Evolutionary conservation across 2,329 filamentous ascomycete species (phyloP), one percentile per base, ranked within the genome.

Genomic region (Arthrobotrys conoides): DNA sequence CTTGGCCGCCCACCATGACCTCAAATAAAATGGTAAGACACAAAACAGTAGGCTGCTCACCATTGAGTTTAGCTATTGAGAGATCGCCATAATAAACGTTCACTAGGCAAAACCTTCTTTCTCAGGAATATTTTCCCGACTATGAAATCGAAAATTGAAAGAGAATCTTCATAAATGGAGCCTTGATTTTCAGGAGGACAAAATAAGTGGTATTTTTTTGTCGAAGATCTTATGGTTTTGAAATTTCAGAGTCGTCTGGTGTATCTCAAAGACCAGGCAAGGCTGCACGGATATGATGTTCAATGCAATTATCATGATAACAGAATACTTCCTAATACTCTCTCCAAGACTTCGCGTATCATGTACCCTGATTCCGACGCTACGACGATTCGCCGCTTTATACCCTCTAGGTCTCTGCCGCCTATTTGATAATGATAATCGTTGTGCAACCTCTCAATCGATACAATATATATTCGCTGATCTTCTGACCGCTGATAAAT

Each of bases 81-180:
- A 63, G 71, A 75, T 75, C 64, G 64, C 67, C 71, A 69, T 69
- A 69, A 55, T 30, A 41, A 61, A 49, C 65, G 66, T 51, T 68
- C 12, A 66, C 27, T 38, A 64, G 64, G 48, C 48, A 67, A 30
- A 53, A 41, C 51, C 66, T 59, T 51, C 36, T 65, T 49, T 41
- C 70, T 16, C 1, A 14, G 61, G 22, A 65, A 18, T 55, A 55
- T 24, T 36, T 20, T 57, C 49, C 41, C 5, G 20, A 30, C 2
- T 12, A 5, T 72, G 18, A 24, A n/a, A n/a, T n/a, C n/a, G n/a
- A n/a, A 9, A n/a, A 48, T 57, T 51, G 59, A 64, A 48, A 48
- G 41, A 22, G 20, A 55, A 46, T 38, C 2, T 16, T 69, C 63
- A 10, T 46, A 9, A 46, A 59, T 64, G 10, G 63, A 75, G 46